Conservation (phyloP, 2,329 filamentous ascomycete genomes). For the Trichothecium sympodiale region DNA sequence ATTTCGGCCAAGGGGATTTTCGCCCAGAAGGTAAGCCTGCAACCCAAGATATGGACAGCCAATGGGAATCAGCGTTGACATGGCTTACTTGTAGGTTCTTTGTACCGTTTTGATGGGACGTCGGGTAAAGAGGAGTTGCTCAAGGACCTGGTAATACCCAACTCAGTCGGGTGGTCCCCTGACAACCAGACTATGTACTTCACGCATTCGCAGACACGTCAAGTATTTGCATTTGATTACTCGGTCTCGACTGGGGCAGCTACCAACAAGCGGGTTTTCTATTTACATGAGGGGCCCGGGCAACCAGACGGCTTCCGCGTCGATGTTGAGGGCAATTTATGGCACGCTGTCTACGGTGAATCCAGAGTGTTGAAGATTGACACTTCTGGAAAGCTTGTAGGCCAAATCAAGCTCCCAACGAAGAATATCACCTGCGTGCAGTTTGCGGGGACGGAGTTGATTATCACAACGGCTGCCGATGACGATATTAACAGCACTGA, state of each 20-base stretch:
- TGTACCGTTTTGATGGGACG: constrained; percentile 61
- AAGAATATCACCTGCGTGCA: constrained; percentile 70
- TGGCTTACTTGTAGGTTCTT: constrained; percentile 41
- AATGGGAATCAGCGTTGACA: not conserved
- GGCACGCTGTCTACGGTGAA: constrained; percentile 79
- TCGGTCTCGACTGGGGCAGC: constrained; percentile 47
- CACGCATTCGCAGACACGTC: constrained; percentile 62
- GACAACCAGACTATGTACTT: constrained; percentile 42
- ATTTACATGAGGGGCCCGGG: constrained; percentile 53
- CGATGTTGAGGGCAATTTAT: constrained; percentile 76
- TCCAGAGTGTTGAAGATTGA: constrained; percentile 64
- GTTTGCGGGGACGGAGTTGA: constrained; percentile 64
- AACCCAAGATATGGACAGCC: too few species aligned
- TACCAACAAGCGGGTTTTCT: constrained; percentile 61
- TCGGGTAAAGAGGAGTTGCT: constrained; percentile 48
- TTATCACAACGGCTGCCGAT: constrained; percentile 66
- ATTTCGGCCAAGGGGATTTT: constrained; percentile 47
- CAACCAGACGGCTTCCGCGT: constrained; percentile 78
- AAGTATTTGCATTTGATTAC: constrained; percentile 69
- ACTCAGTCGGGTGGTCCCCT: constrained; percentile 7
- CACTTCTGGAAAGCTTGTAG: constrained; percentile 57
- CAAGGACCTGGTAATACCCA: constrained; percentile 59
- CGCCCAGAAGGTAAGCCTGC: constrained; percentile 40
- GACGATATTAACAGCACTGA: constrained; percentile 47
- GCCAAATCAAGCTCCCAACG: constrained; percentile 67